Percentiles rank a stretch among this genome's conserved stretches.
Conservation (phyloP, 768 basidiomycete genomes). For the Trametes cubensis region DNA sequence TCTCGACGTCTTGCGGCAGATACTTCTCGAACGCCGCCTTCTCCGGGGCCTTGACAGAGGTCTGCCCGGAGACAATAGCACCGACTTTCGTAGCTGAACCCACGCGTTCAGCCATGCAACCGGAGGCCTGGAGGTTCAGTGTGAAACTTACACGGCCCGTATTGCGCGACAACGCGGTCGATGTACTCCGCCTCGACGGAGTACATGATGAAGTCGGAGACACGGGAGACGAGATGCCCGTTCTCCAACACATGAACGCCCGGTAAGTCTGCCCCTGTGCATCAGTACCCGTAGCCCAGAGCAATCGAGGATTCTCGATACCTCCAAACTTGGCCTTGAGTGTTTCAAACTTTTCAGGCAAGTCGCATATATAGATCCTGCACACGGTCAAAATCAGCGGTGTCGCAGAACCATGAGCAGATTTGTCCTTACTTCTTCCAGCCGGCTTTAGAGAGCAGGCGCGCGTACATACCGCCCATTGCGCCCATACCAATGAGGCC, state of each 20-base stretch:
- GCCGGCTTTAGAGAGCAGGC: conserved; percentile 72
- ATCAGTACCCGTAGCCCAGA: neutral
- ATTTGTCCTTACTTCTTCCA: conserved; percentile 72
- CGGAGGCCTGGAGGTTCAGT: neutral
- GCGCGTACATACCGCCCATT: conserved; percentile 96
- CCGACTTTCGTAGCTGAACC: conserved; percentile 83
- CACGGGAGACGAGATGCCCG: conserved; percentile 86
- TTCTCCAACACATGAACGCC: conserved; percentile 70
- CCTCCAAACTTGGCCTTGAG: conserved; percentile 65
- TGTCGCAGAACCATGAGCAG: conserved; percentile 1
- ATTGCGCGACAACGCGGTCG: conserved; percentile 78
- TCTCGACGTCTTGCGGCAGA: conserved; percentile 83
- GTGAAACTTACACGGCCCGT: conserved; percentile 79
- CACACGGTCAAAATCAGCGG: neutral
- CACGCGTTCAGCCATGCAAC: neutral
- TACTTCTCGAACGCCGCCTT: conserved; percentile 84
- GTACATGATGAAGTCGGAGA: conserved; percentile 93
- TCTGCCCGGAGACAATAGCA: conserved; percentile 94
- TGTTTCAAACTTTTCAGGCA: conserved; percentile 69
- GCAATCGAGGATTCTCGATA: conserved; percentile 28
- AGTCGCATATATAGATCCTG: conserved; percentile 91
- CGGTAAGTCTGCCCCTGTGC: conserved; percentile 46
- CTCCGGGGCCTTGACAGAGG: conserved; percentile 96
- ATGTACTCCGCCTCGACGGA: conserved; percentile 93
- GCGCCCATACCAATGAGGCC: conserved; percentile 97